phyloP scores from a whole-genome alignment of 176 grass and related monocot genomes.

The Ensete glaucum region DNA sequence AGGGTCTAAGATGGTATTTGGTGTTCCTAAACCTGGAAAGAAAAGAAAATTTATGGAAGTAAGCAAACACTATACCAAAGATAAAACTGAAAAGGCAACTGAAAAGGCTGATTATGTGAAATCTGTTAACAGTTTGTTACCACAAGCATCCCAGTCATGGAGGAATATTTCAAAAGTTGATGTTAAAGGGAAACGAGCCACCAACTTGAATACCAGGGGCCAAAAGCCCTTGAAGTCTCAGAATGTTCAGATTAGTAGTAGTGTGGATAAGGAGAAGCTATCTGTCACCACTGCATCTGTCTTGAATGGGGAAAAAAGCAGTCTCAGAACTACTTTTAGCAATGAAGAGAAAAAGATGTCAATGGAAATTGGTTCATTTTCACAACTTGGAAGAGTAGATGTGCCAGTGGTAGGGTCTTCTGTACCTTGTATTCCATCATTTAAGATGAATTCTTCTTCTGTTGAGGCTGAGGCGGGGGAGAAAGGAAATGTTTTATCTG shows the following conservation, averaged over 20 bases:
- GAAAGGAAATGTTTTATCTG: slow-evolving; percentile 25
- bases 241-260: slow-evolving; percentile 23
- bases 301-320: slow-evolving; percentile 30
- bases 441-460: slow-evolving; percentile 30
- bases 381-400: slow-evolving; percentile 24
- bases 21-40: slow-evolving; percentile 93
- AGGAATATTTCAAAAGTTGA: slow-evolving; percentile 40
- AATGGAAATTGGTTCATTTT: slow-evolving; percentile 23
- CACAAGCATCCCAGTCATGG: slow-evolving; percentile 38
- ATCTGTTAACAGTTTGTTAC: slow-evolving; percentile 38
- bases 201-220: slow-evolving; percentile 39
- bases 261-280: slow-evolving; percentile 28
- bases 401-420: slow-evolving; percentile 18
- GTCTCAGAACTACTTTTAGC: slow-evolving; percentile 21
- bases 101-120: slow-evolving; percentile 42
- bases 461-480: slow-evolving; percentile 9
- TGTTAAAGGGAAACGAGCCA: slow-evolving; percentile 41
- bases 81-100: slow-evolving; percentile 39
- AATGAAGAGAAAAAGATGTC: slow-evolving; percentile 11
- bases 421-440: slow-evolving; percentile 20
- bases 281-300: slow-evolving; percentile 7
- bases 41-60: slow-evolving; percentile 98
- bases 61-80: slow-evolving; percentile 80
- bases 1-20: slow-evolving; percentile 80
- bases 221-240: slow-evolving; percentile 48